Base-by-base conservation (phyloP, 108 stramenopile genomes). In the Nitzschia sp. region DNA sequence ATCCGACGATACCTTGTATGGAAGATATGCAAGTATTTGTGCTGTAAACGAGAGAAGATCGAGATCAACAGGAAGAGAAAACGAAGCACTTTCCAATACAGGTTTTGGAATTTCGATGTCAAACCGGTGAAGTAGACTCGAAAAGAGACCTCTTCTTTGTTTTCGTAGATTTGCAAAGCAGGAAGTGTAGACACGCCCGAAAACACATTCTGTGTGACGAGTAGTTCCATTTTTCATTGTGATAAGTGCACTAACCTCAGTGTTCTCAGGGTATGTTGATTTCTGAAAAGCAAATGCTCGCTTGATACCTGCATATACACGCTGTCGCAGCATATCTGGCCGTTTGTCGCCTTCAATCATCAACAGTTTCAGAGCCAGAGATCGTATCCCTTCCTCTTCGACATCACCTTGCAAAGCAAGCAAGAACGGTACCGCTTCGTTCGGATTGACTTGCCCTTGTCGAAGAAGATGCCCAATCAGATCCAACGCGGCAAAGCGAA, bases 361-460 rank as follows among this genome's bases (percentile, higher is more conserved):
- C 26, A 96, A 66, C 51, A 88, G 71, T 57, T 83, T 79, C 50
- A 92, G 53, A 21, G 95, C 88, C 39, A 81, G 73, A 10, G 72
- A 57, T 11, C 95, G 89, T 57, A 91, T 88, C 43, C 59, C 60
- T n/a, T 64, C 75, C 7, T 79, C 83, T 39, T 88, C 83, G 20
- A 91, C 76, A 69, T 96, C 95, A 3, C 92, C 95, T 68, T 93
- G 95, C 40, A 96, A 56, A 9, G 89, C 95, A 41, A 96, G 79
- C 42, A 96, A 73, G 55, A 77, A 78, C 19, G 92, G 91, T 9
- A 94, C 80, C 19, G 87, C 80, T 61, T 91, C 89, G 68, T 88
- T 92, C 9, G 95, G 95, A 71, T 96, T 94, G 51, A 92, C 69
- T 53, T 93, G 80, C n/a, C 95, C 95, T 79, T 96, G 95, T 7